Conservation (phyloP, 73 alveolate species). For the Paramecium octaurelia region DNA sequence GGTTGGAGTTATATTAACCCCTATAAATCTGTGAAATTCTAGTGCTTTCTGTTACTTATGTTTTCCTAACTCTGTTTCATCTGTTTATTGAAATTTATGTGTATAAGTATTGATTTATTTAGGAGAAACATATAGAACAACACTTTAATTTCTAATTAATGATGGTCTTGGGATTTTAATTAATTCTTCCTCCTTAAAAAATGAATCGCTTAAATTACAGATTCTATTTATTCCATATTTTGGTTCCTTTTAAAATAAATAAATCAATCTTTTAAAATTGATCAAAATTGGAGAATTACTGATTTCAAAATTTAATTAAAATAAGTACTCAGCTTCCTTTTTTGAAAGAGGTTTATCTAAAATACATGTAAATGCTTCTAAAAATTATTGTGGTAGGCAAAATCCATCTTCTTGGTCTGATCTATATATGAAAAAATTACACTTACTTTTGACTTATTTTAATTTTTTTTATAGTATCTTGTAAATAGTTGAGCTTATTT, state of each 20-base stretch:
- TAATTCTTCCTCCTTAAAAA: not conserved
- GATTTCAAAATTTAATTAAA: not conserved
- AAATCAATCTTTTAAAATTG: not conserved
- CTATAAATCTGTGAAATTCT: too few relatives aligned
- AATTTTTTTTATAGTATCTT: not conserved
- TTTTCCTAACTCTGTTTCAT: not conserved
- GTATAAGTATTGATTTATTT: not conserved
- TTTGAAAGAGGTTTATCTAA: not conserved
- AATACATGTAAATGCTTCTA: not conserved
- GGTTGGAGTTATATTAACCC: not conserved
- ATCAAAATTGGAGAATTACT: not conserved
- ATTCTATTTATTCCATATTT: not conserved
- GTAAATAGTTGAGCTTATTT: not conserved
- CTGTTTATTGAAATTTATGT: not conserved
- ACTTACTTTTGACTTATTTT: not conserved
- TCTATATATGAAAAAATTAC: not conserved
- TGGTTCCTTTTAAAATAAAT: not conserved
- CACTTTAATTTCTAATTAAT: not conserved
- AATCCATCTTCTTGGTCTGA: not conserved
- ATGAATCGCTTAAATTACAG: not conserved
- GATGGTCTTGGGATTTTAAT: not conserved
- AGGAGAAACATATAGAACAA: not conserved
- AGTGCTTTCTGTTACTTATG: not conserved
- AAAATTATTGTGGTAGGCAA: not conserved
- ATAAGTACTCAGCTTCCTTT: not conserved